Conservation (phyloP, 495 filamentous ascomycete species). For the Daldinia grandis region DNA sequence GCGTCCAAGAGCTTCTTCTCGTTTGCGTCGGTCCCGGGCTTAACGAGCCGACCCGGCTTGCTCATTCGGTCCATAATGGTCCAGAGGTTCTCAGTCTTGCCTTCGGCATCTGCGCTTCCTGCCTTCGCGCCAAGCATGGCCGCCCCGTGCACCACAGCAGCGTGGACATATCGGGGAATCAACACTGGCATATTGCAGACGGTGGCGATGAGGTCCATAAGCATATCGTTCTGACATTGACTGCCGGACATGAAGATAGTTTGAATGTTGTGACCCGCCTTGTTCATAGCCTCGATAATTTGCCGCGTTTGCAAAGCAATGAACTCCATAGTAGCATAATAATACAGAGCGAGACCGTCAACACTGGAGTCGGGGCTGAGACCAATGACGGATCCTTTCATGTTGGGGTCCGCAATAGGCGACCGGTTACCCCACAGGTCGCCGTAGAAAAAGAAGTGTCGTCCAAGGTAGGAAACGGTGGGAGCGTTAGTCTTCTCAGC, state of each 20-base stretch:
- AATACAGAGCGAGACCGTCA: conserved; percentile 86
- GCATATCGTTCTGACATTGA: conserved; percentile 92
- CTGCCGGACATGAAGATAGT: conserved; percentile 99
- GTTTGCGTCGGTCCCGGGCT: conserved; percentile 70
- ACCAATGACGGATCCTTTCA: conserved; percentile 88
- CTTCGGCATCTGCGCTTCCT: conserved; percentile 76
- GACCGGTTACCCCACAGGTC: conserved; percentile 98
- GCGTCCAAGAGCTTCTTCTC: conserved; percentile 81
- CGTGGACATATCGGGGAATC: conserved; percentile 90
- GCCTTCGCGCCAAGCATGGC: conserved; percentile 98
- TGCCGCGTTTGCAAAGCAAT: conserved; percentile 96
- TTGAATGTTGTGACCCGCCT: conserved; percentile 79
- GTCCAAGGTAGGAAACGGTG: conserved; percentile 79
- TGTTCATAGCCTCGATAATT: conserved; percentile 93
- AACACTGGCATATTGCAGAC: conserved; percentile 90
- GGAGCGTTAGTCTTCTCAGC: conserved; percentile 71
- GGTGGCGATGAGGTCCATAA: conserved; percentile 90
- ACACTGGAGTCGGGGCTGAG: conserved; percentile 84
- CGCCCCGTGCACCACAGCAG: conserved; percentile 95
- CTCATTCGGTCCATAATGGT: conserved; percentile 97
- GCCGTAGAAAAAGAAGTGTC: conserved; percentile 98
- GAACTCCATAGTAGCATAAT: conserved; percentile 95
- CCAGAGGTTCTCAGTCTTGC: conserved; percentile 88
- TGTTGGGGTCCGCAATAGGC: conserved; percentile 88
- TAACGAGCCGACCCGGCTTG: conserved; percentile 85